Percentiles rank a stretch among this genome's conserved stretches.
These are phyloP conservation scores for Emergomyces orientalis DNA, from an alignment of 2,329 filamentous ascomycete genomes.

Conservation along the genomic window DNA sequence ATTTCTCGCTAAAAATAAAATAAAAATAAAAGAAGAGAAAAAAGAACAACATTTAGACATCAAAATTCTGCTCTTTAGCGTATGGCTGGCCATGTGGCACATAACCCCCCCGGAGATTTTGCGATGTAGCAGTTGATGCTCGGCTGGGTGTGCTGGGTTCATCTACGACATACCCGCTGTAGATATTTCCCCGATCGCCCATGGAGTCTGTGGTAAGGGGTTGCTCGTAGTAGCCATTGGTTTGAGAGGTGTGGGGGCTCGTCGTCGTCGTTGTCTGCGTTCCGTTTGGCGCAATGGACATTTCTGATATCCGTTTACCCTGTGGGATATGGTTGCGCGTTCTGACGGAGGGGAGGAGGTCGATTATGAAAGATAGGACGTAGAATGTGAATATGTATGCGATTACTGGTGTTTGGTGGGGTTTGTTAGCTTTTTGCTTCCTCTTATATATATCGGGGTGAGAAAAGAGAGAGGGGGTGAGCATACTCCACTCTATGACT, in stretches of 20 bases:
- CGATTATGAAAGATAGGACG: conserved; percentile 74
- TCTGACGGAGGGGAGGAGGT: conserved; percentile 68
- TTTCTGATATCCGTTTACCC: conserved; percentile 27
- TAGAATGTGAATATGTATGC: conserved; percentile 83
- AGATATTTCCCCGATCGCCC: conserved; percentile 24
- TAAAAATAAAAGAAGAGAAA: too few relatives aligned
- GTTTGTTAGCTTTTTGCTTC: background rate
- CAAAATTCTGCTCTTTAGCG: background rate
- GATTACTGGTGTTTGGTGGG: conserved; percentile 39
- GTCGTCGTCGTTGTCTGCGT: background rate
- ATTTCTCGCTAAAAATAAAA: too few relatives aligned
- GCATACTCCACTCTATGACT: conserved; percentile 60
- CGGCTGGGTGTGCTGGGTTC: background rate
- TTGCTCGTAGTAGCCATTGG: conserved; percentile 25
- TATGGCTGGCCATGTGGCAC: background rate
- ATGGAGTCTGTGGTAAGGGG: conserved; percentile 32
- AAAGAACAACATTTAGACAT: background rate
- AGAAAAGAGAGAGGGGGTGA: background rate
- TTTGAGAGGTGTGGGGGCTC: background rate
- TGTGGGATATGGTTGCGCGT: conserved; percentile 45
- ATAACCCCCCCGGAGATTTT: background rate
- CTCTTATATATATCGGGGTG: background rate
- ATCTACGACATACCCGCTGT: conserved; percentile 13
- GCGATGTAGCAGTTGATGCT: background rate
- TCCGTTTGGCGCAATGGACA: conserved; percentile 13